These are phyloP conservation scores for Flaveria sonorensis DNA, from an alignment of 129 eudicot species.

Conservation along the genomic window DNA sequence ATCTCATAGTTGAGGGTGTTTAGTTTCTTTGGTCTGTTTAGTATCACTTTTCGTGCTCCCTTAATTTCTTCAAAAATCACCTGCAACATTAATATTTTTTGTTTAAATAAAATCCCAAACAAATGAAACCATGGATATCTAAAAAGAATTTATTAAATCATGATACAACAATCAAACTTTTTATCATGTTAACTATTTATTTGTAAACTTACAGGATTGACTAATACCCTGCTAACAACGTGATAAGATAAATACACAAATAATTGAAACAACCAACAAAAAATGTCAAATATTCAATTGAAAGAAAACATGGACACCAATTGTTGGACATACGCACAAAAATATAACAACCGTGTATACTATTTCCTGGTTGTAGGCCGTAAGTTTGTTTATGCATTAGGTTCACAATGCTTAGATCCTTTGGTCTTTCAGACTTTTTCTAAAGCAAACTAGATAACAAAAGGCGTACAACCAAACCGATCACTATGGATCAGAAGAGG, in stretches of 20 bases:
- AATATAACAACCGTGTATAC: not conserved
- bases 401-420: not conserved
- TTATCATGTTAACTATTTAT: no score
- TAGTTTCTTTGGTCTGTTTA: slow-evolving; percentile 48
- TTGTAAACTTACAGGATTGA: not conserved
- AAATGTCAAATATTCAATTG: not conserved
- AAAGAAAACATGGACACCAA: not conserved
- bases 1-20: slow-evolving; percentile 49
- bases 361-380: not conserved
- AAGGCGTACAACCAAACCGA: not conserved
- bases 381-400: not conserved
- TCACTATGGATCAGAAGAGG: not conserved
- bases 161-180: not conserved
- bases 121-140: not conserved
- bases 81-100: slow-evolving; percentile 17
- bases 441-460: not conserved
- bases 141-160: not conserved
- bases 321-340: not conserved
- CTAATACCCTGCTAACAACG: no score
- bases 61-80: slow-evolving; percentile 40
- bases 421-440: not conserved
- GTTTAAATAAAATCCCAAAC: not conserved
- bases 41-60: slow-evolving; percentile 43
- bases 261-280: not conserved
- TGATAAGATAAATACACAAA: no score